phyloP scores from a whole-genome alignment of 192 early-diverging fungal genomes.

The Rhizoclosmatium globosum region DNA sequence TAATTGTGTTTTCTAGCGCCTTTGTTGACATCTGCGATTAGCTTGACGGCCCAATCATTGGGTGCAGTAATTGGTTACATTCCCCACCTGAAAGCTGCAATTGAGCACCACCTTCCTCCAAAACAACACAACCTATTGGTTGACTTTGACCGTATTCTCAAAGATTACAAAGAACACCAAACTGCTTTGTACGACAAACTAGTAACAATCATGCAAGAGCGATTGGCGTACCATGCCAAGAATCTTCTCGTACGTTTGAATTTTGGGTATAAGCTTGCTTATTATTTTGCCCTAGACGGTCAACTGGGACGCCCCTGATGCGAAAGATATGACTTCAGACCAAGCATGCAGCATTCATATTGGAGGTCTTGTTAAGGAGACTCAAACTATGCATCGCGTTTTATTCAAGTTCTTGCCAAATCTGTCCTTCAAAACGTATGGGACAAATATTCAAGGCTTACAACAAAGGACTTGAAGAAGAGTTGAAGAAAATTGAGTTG shows the following conservation, averaged over 20 bases:
- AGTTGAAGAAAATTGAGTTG: constrained; percentile 63
- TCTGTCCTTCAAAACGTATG: constrained; percentile 77
- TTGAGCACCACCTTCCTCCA: constrained; percentile 73
- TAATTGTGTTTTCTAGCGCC: constrained; percentile 4
- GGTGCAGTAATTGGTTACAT: constrained; percentile 87
- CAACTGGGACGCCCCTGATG: constrained; percentile 64
- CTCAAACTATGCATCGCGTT: constrained; percentile 89
- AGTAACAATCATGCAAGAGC: constrained; percentile 94
- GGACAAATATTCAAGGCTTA: constrained; percentile 81
- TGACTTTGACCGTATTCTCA: constrained; percentile 88
- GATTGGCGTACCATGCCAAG: constrained; percentile 79
- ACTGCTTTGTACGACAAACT: constrained; percentile 89
- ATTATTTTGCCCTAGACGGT: constrained; percentile 32
- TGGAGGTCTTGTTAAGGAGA: constrained; percentile 89
- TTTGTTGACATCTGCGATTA: constrained; percentile 24
- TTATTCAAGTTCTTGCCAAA: constrained; percentile 83
- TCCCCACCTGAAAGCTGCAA: constrained; percentile 80
- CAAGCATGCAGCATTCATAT: constrained; percentile 61
- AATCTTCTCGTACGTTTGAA: constrained; percentile 65
- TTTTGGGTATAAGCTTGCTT: constrained; percentile 28
- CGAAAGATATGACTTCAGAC: constrained; percentile 48
- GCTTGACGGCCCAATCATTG: constrained; percentile 94
- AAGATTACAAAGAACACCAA: constrained; percentile 93
- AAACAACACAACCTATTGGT: constrained; percentile 84
- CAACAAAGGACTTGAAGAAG: constrained; percentile 76